Evolutionary conservation across 2,329 filamentous ascomycete species (phyloP), one percentile per base, ranked within the genome.

Genomic region (Macrophomina tecta): DNA sequence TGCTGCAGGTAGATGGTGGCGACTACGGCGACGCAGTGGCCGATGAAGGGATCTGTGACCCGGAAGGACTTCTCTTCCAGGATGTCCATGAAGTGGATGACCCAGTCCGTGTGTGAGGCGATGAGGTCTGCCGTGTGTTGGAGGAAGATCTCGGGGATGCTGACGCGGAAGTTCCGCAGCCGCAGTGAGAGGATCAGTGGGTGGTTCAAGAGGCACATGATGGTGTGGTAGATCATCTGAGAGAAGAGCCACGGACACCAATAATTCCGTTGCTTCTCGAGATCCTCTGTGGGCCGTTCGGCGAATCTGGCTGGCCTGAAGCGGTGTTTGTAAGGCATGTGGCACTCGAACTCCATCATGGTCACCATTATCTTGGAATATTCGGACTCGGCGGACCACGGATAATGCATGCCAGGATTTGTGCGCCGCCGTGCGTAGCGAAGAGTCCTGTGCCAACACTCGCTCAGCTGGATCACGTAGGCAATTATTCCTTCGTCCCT

Each of bases 1-100:
- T 85, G 80, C 68, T 86, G 84, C 2, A 86, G 71, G 68, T 84
- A 84, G 42, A 86, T 85, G 2, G 84, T 86, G 0, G 84, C 84
- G 3, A 85, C 82, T 2, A 86, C 81, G 0, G 82, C 83, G 3
- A 82, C 83, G 64, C 83, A 83, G 49, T 86, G 83, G 1, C 80
- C 82, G 11, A 84, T 70, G 28, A 82, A 78, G 1, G 82, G 82
- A 70, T 84, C 82, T 5, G 82, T 82, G 7, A 83, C 78, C 56
- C 79, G 73, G 65, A 85, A 83, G 0, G 72, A 73, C 71, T 83
- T 81, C 69, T 81, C 77, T 73, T 79, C 75, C 67, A 82, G 77
- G 68, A 80, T 79, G 55, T 84, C 81, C 53, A 86, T 80, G 58
- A 85, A 82, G 70, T 85, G 82, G 4, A 85, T 79, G 32, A 86